A percentile compares a stretch with the other conserved stretches of the same genome.
Evolutionary conservation across 1,284 basidiomycete species (phyloP).

Genomic region (Xerocomus amazonicus): DNA sequence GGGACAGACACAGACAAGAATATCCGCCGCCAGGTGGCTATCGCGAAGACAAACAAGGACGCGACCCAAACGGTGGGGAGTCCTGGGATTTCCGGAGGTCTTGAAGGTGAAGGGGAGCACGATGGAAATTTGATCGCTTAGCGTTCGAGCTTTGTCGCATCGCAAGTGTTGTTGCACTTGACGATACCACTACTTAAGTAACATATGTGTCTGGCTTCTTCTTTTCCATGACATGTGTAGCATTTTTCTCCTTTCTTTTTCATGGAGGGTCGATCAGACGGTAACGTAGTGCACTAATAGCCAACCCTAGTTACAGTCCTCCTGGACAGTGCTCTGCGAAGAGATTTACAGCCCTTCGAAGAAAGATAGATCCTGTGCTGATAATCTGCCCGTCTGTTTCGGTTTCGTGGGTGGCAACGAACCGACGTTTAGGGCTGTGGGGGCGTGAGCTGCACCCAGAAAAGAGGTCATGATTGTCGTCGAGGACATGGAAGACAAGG

Average conservation of each 20-base stretch:
- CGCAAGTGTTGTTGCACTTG: background rate
- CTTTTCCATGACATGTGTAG: background rate
- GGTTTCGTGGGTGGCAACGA: conserved; percentile 19
- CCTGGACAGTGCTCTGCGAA: background rate
- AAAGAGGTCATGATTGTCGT: conserved; percentile 12
- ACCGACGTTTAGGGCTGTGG: background rate
- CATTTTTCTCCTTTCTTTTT: no score
- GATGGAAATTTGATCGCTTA: background rate
- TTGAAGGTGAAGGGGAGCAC: conserved; percentile 14
- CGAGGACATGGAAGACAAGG: conserved; percentile 5
- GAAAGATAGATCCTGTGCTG: conserved; percentile 72
- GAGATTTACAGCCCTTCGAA: conserved; percentile 57
- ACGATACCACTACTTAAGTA: conserved; percentile 7
- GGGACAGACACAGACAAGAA: conserved; percentile 12
- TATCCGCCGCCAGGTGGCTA: conserved; percentile 10
- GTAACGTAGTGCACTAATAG: background rate
- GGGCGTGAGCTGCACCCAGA: background rate
- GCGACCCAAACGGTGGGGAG: background rate
- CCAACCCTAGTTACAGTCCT: background rate
- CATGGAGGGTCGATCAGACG: background rate
- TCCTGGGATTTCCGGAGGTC: conserved; percentile 16
- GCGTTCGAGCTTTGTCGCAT: background rate
- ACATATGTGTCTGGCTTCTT: background rate
- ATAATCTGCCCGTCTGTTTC: conserved; percentile 47
- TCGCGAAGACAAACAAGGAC: conserved; percentile 8